These are phyloP conservation scores for Guadua angustifolia DNA, from an alignment of 176 grass and related monocot species.

Conservation along the genomic window DNA sequence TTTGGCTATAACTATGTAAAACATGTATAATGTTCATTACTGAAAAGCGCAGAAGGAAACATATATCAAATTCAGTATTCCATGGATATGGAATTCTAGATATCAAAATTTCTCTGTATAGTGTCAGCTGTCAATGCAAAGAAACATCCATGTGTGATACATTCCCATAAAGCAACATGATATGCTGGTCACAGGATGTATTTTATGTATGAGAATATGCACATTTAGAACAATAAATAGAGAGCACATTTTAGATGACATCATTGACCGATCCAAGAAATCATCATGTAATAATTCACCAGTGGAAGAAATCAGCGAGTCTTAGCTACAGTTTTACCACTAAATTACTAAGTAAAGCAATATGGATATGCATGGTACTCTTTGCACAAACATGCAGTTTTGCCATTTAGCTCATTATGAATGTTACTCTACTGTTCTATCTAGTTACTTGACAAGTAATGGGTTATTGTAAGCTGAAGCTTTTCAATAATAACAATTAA, in stretches of 20 bases:
- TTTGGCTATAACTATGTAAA: neutral
- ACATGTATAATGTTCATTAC: neutral
- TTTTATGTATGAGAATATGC: conserved; percentile 3
- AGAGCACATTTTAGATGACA: neutral
- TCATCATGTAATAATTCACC: neutral
- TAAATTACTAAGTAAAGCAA: too few species aligned
- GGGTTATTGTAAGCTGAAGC: neutral
- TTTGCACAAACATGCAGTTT: too few species aligned
- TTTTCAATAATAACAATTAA: neutral
- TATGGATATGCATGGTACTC: too few species aligned
- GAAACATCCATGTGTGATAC: neutral
- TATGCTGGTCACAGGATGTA: neutral
- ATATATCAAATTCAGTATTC: neutral
- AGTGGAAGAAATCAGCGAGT: too few species aligned
- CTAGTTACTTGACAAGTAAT: neutral
- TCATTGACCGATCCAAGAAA: neutral
- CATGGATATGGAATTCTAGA: neutral
- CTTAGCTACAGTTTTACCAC: too few species aligned
- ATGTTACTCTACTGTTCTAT: neutral
- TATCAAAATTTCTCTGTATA: neutral
- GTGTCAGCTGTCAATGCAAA: neutral
- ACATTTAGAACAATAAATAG: neutral
- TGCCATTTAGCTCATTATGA: neutral
- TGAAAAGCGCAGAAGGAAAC: neutral
- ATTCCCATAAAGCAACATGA: neutral